These are phyloP conservation scores for Blastocystis sp. DNA, from an alignment of 352 stramenopile species.

Conservation along the genomic window DNA sequence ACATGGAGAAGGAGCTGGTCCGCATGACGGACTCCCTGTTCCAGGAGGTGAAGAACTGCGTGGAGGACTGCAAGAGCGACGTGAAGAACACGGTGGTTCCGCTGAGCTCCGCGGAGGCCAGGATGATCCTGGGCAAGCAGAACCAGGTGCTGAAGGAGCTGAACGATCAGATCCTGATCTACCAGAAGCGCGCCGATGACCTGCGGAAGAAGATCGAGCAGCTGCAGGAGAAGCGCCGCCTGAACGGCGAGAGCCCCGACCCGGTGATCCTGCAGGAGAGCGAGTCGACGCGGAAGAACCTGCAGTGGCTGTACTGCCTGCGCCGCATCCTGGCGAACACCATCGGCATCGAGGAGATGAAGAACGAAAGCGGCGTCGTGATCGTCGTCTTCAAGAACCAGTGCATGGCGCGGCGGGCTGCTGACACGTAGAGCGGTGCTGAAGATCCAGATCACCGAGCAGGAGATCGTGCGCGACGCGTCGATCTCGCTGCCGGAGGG, in stretches of 20 bases:
- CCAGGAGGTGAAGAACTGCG: conserved; percentile 5
- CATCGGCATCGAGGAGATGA: conserved; percentile 37
- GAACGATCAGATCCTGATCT: neutral
- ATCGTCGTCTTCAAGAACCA: conserved; percentile 4
- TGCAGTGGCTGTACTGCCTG: conserved; percentile 57
- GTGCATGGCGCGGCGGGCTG: neutral
- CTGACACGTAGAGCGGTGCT: conserved; percentile 11
- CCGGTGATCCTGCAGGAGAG: conserved; percentile 4
- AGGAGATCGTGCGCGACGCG: neutral
- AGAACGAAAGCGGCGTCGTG: neutral
- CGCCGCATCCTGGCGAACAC: conserved; percentile 46
- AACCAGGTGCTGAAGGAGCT: neutral
- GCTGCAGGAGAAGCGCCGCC: neutral
- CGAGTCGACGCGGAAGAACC: conserved; percentile 4
- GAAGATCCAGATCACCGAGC: conserved; percentile 28
- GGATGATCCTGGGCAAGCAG: conserved; percentile 49
- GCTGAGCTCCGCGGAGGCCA: conserved; percentile 15
- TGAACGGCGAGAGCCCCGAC: neutral
- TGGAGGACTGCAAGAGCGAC: conserved; percentile 45
- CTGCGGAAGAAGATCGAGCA: neutral
- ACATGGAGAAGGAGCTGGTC: conserved; percentile 20
- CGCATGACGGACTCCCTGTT: neutral
- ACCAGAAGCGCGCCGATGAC: conserved; percentile 12
- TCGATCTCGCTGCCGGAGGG: neutral
- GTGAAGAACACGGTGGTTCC: conserved; percentile 46